Base-by-base conservation (phyloP, 2,329 filamentous ascomycete species). In the Colletotrichum noveboracense region DNA sequence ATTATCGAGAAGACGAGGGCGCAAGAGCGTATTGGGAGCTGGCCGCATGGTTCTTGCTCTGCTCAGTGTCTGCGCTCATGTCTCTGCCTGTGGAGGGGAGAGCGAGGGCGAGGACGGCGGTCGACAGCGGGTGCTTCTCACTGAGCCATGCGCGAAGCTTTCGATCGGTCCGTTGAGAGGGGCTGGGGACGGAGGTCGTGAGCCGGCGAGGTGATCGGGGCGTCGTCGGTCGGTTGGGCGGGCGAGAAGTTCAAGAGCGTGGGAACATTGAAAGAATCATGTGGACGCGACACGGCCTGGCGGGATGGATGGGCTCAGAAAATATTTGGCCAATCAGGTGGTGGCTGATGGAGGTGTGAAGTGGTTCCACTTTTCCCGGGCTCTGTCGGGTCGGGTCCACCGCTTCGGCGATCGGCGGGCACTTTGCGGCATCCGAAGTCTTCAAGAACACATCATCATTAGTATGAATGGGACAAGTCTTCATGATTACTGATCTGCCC, bases 31-130 rank as follows among this genome's bases (percentile, higher is more conserved):
- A 60, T 58, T 76, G 66, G 68, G 52, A 73, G 73, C 73, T 76
- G 75, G 67, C 73, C 75, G 73, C 75, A 77, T 77, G 52, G 68
- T 77, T 73, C 26, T 72, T 69, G 70, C 58, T 73, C 74, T 74
- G 70, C 70, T 73, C 43, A 52, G n/a, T 52, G 43, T 52, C 70
- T 74, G 74, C 74, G 65, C 70, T 73, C 74, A 76, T 76, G 58
- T 76, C 74, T 70, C 74, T 70, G 65, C 70, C 70, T 52, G 65
- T 65, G 28, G 21, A 13, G 62, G 4, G n/a, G 10, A 38, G 14
- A 24, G 68, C n/a, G 48, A 56, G 30, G 38, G 18, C n/a, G n/a
- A 62, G n/a, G 38, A 48, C 38, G 38, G 36, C 38, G 12, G 68
- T 55, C 73, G 58, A 18, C 64, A 16, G 43, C 64, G 21, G 12